Base-by-base conservation (phyloP, 768 basidiomycete species). In the Russula earlei region DNA sequence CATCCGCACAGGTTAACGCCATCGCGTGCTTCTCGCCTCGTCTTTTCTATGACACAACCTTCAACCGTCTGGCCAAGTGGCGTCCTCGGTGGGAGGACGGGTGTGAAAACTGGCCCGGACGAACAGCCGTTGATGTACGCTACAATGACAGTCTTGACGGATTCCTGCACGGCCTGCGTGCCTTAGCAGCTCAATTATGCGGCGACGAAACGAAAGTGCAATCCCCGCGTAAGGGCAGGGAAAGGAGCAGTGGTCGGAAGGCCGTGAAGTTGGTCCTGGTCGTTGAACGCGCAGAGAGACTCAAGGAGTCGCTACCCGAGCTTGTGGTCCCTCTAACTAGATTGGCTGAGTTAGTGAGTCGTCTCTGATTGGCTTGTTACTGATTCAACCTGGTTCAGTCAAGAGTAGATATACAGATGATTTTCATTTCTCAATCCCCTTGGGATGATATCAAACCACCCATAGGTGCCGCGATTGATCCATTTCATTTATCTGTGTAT, bases 381-480 rank as follows among this genome's bases (percentile, higher is more conserved):
- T 29, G 41, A 22, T 42, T 27, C 41, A 19, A 25, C 33, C 31
- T 12, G 27, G 15, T 59, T 9, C 57, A 89, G 87, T 70, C 84
- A 14, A 75, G 71, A 51, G 67, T 84, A 9, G 77, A 82, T 27
- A 60, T 89, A 29, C 77, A 75, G 1, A 77, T 82, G 0, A 70
- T 90, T 5, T 75, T 88, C 48, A 63, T 86, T 17, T 89, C 87
- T 1, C 75, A 77, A 49, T 74, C 78, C 9, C 74, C 75, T 14
- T 91, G 89, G 88, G 79, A 83, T 50, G 80, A 86, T 56, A 76
- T 88, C 46, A 77, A 79, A n/a, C 87, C 86, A 2, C 67, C 81
- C 0, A 67, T 84, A 0, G 86, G 85, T 8, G 82, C 84, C 5
- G 77, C 86, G 3, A 80, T 82, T 0, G 85, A 88, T 62, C 89